Percentiles rank a stretch among this genome's conserved stretches.
phyloP scores from a whole-genome alignment of 148 eudicot species.

The Camellia granthamiana region DNA sequence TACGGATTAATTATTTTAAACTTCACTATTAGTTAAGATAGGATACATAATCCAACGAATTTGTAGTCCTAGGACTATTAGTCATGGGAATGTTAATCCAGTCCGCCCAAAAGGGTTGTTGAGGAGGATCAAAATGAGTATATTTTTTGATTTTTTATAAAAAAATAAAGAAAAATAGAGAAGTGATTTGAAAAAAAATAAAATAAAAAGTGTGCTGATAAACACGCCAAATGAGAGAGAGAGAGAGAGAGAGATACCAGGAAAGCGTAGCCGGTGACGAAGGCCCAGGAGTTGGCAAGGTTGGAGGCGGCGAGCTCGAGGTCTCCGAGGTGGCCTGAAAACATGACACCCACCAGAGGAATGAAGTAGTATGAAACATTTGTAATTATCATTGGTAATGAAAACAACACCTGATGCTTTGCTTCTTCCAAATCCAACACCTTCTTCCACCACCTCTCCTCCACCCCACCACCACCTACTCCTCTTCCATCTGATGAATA shows the following conservation, averaged over 20 bases:
- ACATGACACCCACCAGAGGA: constrained; percentile 67
- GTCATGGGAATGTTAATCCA: too few relatives aligned
- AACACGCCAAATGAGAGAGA: too few relatives aligned
- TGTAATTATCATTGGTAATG: constrained; percentile 62
- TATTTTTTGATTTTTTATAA: too few relatives aligned
- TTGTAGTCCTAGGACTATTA: too few relatives aligned
- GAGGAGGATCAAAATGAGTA: too few relatives aligned
- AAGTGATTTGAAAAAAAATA: too few relatives aligned
- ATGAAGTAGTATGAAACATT: constrained; percentile 53
- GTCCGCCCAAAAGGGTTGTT: too few relatives aligned
- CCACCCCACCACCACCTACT: not conserved
- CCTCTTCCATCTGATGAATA: not conserved
- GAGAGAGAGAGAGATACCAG: constrained; percentile 37
- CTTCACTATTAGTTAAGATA: too few relatives aligned
- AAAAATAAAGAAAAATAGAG: too few relatives aligned
- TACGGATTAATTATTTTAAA: too few relatives aligned
- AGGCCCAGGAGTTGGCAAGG: constrained; percentile 79
- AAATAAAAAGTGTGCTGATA: too few relatives aligned
- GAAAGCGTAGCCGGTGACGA: constrained; percentile 64
- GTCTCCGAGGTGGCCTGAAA: constrained; percentile 75
- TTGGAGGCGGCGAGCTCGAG: constrained; percentile 64
- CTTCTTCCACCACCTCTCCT: constrained; percentile 14
- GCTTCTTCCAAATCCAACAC: constrained; percentile 46
- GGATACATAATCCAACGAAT: too few relatives aligned
- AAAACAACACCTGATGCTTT: constrained; percentile 42